phyloP scores from a whole-genome alignment of 139 green algal species.

The Tetraselmis chui region DNA sequence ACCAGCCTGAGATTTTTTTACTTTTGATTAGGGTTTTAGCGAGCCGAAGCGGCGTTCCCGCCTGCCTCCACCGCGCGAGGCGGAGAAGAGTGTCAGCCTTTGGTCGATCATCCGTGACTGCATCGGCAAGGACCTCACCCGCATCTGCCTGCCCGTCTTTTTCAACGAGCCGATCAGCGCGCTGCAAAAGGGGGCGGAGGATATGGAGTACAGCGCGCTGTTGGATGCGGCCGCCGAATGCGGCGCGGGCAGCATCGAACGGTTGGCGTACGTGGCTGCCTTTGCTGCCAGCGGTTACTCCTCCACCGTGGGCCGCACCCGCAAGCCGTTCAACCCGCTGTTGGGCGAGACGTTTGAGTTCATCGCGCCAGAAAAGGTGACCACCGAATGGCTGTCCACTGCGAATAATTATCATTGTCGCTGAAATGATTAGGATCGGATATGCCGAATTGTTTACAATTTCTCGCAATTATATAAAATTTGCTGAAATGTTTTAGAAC shows the following conservation, averaged over 20 bases:
- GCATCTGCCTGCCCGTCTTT: constrained; percentile 87
- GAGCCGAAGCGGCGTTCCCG: constrained; percentile 25
- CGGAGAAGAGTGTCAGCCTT: constrained; percentile 68
- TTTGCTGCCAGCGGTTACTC: constrained; percentile 60
- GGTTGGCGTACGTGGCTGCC: constrained; percentile 59
- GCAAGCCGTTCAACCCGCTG: constrained; percentile 72
- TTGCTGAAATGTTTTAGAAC: no score
- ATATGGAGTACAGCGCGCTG: constrained; percentile 77
- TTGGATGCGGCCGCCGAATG: constrained; percentile 43
- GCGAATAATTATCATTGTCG: no score
- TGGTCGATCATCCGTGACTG: constrained; percentile 87
- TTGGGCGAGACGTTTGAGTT: constrained; percentile 73
- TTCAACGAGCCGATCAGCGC: constrained; percentile 89
- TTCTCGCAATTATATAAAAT: no score
- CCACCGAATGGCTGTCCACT: no score
- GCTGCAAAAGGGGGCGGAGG: constrained; percentile 74
- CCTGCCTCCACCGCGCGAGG: constrained; percentile 54
- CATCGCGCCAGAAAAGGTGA: constrained; percentile 45
- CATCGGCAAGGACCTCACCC: constrained; percentile 69
- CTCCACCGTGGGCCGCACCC: constrained; percentile 40
- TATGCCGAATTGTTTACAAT: no score
- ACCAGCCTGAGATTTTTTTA: no score
- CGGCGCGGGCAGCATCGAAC: constrained; percentile 8
- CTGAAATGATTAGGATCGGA: no score
- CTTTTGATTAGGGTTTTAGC: no score